Evolutionary conservation across 306 rosid genomes (phyloP).

Genomic region (Dryas octopetala): DNA sequence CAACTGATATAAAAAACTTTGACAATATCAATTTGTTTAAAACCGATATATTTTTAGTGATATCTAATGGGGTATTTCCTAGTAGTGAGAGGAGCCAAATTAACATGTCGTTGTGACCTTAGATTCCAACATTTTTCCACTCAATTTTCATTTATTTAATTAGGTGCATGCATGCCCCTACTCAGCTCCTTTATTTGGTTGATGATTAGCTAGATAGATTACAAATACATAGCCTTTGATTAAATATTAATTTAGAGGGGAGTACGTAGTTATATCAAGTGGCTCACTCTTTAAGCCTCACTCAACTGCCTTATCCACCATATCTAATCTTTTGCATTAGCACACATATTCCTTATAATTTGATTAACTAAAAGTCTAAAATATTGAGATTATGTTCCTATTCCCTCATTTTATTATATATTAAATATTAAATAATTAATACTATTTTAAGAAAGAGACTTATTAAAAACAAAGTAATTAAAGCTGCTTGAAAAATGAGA

Average conservation of each 20-base stretch:
- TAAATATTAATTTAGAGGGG: background rate
- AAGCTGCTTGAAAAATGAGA: slow-evolving; percentile 15
- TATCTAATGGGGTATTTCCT: too few species aligned
- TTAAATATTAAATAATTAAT: slow-evolving; percentile 9
- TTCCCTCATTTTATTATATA: slow-evolving; percentile 19
- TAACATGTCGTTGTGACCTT: slow-evolving; percentile 29
- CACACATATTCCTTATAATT: background rate
- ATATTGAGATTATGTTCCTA: slow-evolving; percentile 16
- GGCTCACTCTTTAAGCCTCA: slow-evolving; percentile 25
- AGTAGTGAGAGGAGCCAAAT: slow-evolving; percentile 1
- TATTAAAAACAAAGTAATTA: slow-evolving; percentile 12
- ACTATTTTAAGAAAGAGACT: background rate
- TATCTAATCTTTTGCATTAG: slow-evolving; percentile 4
- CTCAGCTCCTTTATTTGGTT: background rate
- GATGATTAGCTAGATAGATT: too few species aligned
- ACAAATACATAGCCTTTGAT: background rate
- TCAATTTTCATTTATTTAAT: slow-evolving; percentile 2
- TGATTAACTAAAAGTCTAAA: background rate
- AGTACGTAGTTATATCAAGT: background rate
- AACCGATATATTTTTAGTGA: too few species aligned
- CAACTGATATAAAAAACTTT: too few species aligned
- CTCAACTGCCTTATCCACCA: slow-evolving; percentile 39
- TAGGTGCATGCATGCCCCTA: slow-evolving; percentile 13
- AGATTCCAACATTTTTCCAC: slow-evolving; percentile 55
- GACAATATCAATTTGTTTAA: too few species aligned